phyloP scores from a whole-genome alignment of 2,329 filamentous ascomycete genomes.

The Aspergillus sp. region DNA sequence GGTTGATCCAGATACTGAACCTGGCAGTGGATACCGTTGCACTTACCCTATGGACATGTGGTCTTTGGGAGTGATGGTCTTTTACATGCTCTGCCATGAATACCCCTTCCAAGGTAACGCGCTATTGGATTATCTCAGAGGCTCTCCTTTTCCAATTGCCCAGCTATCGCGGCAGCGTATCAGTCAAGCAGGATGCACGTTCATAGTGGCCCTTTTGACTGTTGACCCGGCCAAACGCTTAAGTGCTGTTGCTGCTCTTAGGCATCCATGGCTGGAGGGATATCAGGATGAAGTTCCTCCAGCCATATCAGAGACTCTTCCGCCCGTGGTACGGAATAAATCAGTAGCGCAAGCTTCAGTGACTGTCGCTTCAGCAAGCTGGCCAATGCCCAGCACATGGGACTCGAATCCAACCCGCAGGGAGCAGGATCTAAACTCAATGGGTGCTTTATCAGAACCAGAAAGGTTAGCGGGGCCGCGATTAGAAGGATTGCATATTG shows the following conservation, averaged over 20 bases:
- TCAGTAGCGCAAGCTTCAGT: too few species aligned
- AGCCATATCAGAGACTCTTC: too few species aligned
- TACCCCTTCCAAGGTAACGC: neutral
- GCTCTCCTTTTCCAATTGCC: neutral
- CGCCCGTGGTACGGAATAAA: too few species aligned
- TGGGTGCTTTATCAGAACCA: too few species aligned
- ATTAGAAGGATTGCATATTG: too few species aligned
- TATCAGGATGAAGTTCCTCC: too few species aligned
- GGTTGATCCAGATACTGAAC: neutral
- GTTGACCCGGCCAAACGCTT: neutral
- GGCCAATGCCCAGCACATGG: too few species aligned
- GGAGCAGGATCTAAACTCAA: rapidly evolving
- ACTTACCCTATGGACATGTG: slow-evolving; percentile 1
- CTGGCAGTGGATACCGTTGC: neutral
- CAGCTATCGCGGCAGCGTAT: neutral
- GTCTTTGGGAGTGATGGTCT: neutral
- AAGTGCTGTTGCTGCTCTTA: too few species aligned
- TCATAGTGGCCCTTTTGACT: neutral
- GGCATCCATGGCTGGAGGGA: too few species aligned
- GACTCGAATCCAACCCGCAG: too few species aligned
- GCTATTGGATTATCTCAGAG: neutral
- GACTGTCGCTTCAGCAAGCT: too few species aligned
- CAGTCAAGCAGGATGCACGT: neutral
- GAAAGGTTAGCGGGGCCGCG: too few species aligned
- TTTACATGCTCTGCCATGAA: neutral